These are phyloP conservation scores for Geotrichum australiense DNA, from an alignment of 1,139 yeast species.

Conservation along the genomic window DNA sequence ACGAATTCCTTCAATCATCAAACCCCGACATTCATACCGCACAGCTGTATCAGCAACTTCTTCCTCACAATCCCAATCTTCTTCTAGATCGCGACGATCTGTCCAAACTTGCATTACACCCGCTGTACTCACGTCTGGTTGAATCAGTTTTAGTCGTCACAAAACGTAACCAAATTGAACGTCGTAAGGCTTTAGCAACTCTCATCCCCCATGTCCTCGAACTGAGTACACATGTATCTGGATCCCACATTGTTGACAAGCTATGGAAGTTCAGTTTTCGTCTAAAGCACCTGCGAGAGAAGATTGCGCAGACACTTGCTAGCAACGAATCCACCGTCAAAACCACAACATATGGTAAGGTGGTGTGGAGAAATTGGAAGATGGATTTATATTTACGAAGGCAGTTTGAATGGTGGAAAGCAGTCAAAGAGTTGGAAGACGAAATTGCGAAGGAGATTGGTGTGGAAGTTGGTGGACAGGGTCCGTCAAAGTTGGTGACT, in stretches of 20 bases:
- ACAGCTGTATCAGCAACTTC: slow-evolving; percentile 60
- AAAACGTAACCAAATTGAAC: slow-evolving; percentile 42
- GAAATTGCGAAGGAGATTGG: slow-evolving; percentile 24
- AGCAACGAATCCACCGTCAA: slow-evolving; percentile 64
- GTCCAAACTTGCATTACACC: slow-evolving; percentile 61
- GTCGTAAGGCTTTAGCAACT: slow-evolving; percentile 61
- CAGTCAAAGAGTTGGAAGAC: slow-evolving; percentile 64
- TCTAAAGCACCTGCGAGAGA: slow-evolving; percentile 78
- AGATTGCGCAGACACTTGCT: slow-evolving; percentile 64
- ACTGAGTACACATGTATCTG: slow-evolving; percentile 79
- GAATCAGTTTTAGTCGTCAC: slow-evolving; percentile 35
- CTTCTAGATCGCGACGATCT: slow-evolving; percentile 41
- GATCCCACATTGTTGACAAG: slow-evolving; percentile 83
- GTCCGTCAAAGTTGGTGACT: neutral
- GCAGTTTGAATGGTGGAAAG: slow-evolving; percentile 74
- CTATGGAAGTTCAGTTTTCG: slow-evolving; percentile 74
- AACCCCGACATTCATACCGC: slow-evolving; percentile 81
- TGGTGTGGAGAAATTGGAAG: slow-evolving; percentile 94
- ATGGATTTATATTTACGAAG: slow-evolving; percentile 71
- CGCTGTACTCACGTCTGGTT: slow-evolving; percentile 76
- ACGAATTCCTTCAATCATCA: slow-evolving; percentile 63
- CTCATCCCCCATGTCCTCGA: slow-evolving; percentile 45
- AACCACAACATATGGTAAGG: slow-evolving; percentile 77
- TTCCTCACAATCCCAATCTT: slow-evolving; percentile 35
- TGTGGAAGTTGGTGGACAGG: slow-evolving; percentile 9